Evolutionary conservation across 768 basidiomycete species (phyloP).

Genomic region (Cystobasidium onofrii): DNA sequence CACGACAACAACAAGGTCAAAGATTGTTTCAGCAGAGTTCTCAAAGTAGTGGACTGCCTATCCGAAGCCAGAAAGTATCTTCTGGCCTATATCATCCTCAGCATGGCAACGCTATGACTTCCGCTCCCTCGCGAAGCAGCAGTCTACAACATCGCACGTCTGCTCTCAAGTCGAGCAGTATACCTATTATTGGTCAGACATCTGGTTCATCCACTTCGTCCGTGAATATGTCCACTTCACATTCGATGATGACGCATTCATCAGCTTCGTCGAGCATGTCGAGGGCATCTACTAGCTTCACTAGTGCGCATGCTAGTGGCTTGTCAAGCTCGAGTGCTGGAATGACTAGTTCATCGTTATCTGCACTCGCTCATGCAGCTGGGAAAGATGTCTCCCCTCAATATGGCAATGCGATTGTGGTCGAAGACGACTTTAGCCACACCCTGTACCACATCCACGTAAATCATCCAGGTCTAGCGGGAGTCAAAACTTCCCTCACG

Average conservation of each 20-base stretch:
- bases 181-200: not conserved
- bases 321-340: not conserved
- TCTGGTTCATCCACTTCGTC: not conserved
- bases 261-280: not conserved
- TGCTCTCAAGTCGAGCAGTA: not conserved
- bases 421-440: not conserved
- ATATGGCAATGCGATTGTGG: not conserved
- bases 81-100: not conserved
- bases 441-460: not conserved
- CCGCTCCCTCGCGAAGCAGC: not conserved
- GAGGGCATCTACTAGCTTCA: not conserved
- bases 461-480: slow-evolving; percentile 5
- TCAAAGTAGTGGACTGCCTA: not conserved
- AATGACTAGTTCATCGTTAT: not conserved
- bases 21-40: not conserved
- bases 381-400: not conserved
- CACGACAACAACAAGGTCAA: not conserved
- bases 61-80: not conserved
- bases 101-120: not conserved
- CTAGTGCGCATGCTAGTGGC: not conserved
- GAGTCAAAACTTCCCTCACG: slow-evolving; percentile 34
- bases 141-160: not conserved
- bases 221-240: not conserved
- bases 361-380: not conserved
- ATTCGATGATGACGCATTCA: not conserved